Base-by-base conservation (phyloP, 2,329 filamentous ascomycete species). In the Aureobasidium lini region DNA sequence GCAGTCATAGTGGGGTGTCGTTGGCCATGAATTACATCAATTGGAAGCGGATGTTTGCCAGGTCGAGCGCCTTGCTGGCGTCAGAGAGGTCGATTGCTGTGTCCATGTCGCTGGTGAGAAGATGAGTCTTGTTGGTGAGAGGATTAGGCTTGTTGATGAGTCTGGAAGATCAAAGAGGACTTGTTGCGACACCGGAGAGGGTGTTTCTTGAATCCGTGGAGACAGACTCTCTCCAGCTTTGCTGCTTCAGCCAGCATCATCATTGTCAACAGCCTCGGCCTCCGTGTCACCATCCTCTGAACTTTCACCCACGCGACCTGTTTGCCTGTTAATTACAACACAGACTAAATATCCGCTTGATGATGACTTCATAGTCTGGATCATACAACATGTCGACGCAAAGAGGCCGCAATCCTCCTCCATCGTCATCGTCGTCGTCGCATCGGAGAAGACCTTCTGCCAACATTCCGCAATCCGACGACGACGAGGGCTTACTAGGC, bases 1-100 rank as follows among this genome's bases (percentile, higher is more conserved):
- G 95, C 89, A 72, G 97, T 99, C 71, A 94, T 90, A 63, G 85
- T 81, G 47, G 82, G 96, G 92, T 68, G 97, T 79, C 15, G 93
- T 91, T 77, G 90, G 47, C 16, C 47, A 89, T 84, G 70, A 86
- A 83, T 75, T 97, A 64, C 59, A 60, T 60, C 13, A 60, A 23
- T 36, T 60, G 59, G 61, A 90, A 95, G 64, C 94, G 89, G 72
- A 99, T 99, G 71, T 94, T 91, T 63, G 85, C 82, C 50, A 99
- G 83, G 72, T 97, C 92, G 68, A 99, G 79, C 15, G 93, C 92
- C 77, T 90, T 89, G 65, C 84, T 84, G 70, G 86, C 84, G 75
- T 97, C 89, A 40, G 86, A 89, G 40, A 57, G 49, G 29, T 60
- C 91, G 69, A 97, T 90, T 49, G 90, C 84, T 16, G 89, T 81